Percentiles rank a stretch among this genome's conserved stretches.
These are phyloP conservation scores for Citrus unshiu DNA, from an alignment of 345 rosid species.

Conservation along the genomic window DNA sequence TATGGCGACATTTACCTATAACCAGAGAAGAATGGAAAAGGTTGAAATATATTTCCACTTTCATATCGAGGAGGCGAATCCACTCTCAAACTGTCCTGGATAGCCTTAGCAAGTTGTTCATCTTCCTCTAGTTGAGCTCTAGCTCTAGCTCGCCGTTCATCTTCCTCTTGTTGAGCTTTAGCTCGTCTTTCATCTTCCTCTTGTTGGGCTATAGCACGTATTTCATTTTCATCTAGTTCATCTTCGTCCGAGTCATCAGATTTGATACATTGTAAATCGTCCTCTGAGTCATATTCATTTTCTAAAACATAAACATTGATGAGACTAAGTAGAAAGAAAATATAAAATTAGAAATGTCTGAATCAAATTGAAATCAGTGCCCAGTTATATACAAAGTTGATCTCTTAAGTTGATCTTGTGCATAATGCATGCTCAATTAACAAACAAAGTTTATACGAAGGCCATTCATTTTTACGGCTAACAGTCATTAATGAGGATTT, in stretches of 20 bases:
- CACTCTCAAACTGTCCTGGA: conserved; percentile 71
- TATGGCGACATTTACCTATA: conserved; percentile 47
- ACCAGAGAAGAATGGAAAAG: conserved; percentile 46
- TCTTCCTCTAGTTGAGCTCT: conserved; percentile 85
- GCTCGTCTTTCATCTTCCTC: conserved; percentile 35
- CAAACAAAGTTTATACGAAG: background rate
- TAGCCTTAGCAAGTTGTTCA: conserved; percentile 79
- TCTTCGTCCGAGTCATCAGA: conserved; percentile 40
- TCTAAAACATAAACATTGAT: conserved; percentile 28
- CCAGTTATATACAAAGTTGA: background rate
- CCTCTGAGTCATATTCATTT: conserved; percentile 46
- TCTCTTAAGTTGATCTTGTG: background rate
- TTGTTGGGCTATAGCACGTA: conserved; percentile 27
- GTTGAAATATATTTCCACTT: conserved; percentile 42
- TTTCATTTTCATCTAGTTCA: conserved; percentile 44
- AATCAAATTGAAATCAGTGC: background rate
- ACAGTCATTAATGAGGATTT: background rate
- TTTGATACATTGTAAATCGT: conserved; percentile 14
- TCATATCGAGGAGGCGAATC: conserved; percentile 60
- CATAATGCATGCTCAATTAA: background rate
- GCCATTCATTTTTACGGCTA: background rate
- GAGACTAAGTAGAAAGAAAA: background rate
- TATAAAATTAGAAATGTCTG: background rate
- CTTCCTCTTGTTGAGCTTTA: conserved; percentile 43
- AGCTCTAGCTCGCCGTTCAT: conserved; percentile 29